Percentiles rank a stretch among this genome's conserved stretches.
Evolutionary conservation across 73 alveolate genomes (phyloP).

Genomic region (Tetrahymena malaccensis): DNA sequence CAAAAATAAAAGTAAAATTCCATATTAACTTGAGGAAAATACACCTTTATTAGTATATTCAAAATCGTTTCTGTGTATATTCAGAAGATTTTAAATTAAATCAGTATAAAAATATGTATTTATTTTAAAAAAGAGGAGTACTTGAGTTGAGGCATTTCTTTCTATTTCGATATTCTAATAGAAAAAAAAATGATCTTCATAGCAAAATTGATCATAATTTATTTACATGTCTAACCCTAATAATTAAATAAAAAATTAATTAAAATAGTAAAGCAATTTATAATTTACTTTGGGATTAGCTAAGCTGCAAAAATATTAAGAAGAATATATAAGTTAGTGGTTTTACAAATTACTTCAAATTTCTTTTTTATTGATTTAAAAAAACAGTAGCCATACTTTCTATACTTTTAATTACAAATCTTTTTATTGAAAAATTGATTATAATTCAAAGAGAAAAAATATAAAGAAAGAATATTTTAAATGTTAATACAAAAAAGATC

Average conservation of each 20-base stretch:
- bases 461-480: too few species aligned
- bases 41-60: neutral
- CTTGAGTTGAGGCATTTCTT: neutral
- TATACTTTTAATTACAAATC: too few species aligned
- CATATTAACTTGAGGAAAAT: neutral
- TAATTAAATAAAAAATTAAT: too few species aligned
- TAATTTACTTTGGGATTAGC: neutral
- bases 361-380: too few species aligned
- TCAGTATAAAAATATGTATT: neutral
- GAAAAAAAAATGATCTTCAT: neutral
- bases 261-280: too few species aligned
- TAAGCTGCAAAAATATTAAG: neutral
- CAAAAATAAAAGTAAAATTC: neutral
- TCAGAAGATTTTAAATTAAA: neutral
- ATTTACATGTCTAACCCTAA: neutral
- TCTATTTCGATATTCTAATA: neutral
- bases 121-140: too few species aligned
- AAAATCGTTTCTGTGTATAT: neutral
- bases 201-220: neutral
- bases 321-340: too few species aligned
- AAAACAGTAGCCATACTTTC: neutral
- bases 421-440: too few species aligned
- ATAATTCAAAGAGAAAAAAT: too few species aligned
- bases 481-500: too few species aligned
- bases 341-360: too few species aligned